Conservation (phyloP, 192 early-diverging fungal genomes). For the Allomyces arbusculus region DNA sequence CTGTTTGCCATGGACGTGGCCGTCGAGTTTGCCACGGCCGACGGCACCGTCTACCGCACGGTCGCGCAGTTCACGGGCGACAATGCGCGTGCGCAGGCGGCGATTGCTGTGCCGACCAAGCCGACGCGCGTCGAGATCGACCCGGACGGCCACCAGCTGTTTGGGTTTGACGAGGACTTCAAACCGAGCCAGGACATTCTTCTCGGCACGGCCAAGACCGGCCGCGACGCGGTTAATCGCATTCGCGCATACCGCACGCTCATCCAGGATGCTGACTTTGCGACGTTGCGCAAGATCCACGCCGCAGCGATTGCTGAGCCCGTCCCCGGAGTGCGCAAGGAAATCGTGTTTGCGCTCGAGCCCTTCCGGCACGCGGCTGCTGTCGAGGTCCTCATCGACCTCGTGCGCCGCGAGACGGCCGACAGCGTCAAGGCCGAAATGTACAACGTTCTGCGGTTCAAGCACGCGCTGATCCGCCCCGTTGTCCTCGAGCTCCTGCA, state of each 20-base stretch:
- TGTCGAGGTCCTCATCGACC: not conserved
- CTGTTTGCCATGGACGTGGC: conserved; percentile 21
- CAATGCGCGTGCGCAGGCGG: conserved; percentile 11
- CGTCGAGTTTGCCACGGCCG: conserved; percentile 17
- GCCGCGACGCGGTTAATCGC: not conserved
- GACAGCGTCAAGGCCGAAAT: not conserved
- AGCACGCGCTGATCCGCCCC: not conserved
- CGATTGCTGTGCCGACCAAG: conserved; percentile 8
- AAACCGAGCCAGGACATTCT: conserved; percentile 19
- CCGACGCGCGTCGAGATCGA: conserved; percentile 19
- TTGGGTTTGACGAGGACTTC: conserved; percentile 9
- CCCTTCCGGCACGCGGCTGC: not conserved
- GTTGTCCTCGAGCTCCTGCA: too few species aligned
- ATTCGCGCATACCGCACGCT: not conserved
- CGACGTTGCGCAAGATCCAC: not conserved
- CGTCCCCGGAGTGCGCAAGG: not conserved
- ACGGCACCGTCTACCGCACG: conserved; percentile 13
- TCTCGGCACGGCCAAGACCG: conserved; percentile 15
- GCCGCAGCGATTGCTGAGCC: not conserved
- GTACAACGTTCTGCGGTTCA: not conserved
- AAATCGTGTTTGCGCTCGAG: not conserved
- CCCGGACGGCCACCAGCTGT: conserved; percentile 19
- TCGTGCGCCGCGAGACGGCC: not conserved
- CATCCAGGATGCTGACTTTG: not conserved
- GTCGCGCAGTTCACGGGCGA: conserved; percentile 11